Base-by-base conservation (phyloP, 1,139 yeast species). In the Kazachstania sp. region DNA sequence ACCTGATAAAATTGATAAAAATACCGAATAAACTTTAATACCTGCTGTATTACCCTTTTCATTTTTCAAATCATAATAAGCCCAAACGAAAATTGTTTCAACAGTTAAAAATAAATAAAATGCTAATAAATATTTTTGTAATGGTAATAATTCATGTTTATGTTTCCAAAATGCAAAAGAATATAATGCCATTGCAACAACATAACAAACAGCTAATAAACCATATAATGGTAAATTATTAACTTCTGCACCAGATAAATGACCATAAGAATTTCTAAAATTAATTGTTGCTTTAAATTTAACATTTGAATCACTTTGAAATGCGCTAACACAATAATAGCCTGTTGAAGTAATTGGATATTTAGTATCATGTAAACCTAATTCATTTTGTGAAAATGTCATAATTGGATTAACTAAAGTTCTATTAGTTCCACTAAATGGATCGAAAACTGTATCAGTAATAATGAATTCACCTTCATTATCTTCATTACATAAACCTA, bases 171-270 rank as follows among this genome's bases (percentile, higher is more conserved):
- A 86, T 54, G 86, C 87, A 70, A 87, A 90, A 32, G 86, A 82
- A 72, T 88, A 94, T 50, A 86, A 72, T 11, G 86, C 82, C 61
- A 88, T 74, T 5, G 88, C 82, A 41, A 86, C 83, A 13, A 85
- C 86, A 63, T 92, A 94, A 44, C 86, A 80, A 45, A 92, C 72
- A 1, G 97, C 86, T 56, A 90, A 73, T 26, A 86, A 78, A 1
- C 96, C 97, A 64, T 86, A 94, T 35, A 90, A 79, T 4, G 95
- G 88, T 53, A 92, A 73, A 60, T 90, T 87, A 26, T 97, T 96
- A 54, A 87, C 83, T 64, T 92, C 95, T 45, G 92, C 74, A 4
- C 95, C 98, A 37, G 95, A 78, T 51, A 92, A 72, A 53, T 86
- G 78, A 47, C 98, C 98, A 67, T 77, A 92, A 2, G 97, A 86